These are phyloP conservation scores for Hypoxylon rickii DNA, from an alignment of 495 filamentous ascomycete species.

Conservation along the genomic window DNA sequence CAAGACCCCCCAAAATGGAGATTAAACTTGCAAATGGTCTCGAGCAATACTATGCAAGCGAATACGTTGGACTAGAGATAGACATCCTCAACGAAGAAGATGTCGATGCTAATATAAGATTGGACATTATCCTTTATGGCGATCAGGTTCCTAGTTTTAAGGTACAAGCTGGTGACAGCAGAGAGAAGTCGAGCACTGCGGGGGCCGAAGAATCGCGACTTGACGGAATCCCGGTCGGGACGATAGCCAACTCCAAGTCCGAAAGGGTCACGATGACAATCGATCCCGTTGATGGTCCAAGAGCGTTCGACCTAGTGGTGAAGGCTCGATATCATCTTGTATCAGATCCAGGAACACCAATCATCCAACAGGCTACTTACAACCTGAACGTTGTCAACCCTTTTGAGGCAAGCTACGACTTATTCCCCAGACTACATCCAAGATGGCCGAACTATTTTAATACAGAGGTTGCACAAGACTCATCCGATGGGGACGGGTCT, in stretches of 20 bases:
- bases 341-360: slow-evolving; percentile 81
- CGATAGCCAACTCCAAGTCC: slow-evolving; percentile 56
- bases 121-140: slow-evolving; percentile 71
- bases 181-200: slow-evolving; percentile 30
- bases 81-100: slow-evolving; percentile 84
- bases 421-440: slow-evolving; percentile 74
- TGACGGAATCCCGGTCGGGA: slow-evolving; percentile 41
- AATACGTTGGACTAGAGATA: slow-evolving; percentile 68
- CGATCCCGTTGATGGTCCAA: slow-evolving; percentile 54
- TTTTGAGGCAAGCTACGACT: slow-evolving; percentile 87
- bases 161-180: slow-evolving; percentile 48
- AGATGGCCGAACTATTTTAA: slow-evolving; percentile 89
- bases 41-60: slow-evolving; percentile 81
- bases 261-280: slow-evolving; percentile 50
- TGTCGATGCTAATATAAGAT: slow-evolving; percentile 68
- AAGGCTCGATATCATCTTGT: slow-evolving; percentile 75
- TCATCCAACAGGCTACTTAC: slow-evolving; percentile 69
- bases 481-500: slow-evolving; percentile 22
- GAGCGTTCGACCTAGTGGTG: slow-evolving; percentile 71
- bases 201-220: slow-evolving; percentile 43
- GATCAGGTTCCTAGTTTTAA: slow-evolving; percentile 55
- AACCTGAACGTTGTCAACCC: slow-evolving; percentile 75
- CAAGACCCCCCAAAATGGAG: slow-evolving; percentile 90
- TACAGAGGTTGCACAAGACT: slow-evolving; percentile 45
- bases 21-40: slow-evolving; percentile 64